These are phyloP conservation scores for Ophiostoma himal-ulmi DNA, from an alignment of 2,329 filamentous ascomycete species.

Conservation along the genomic window DNA sequence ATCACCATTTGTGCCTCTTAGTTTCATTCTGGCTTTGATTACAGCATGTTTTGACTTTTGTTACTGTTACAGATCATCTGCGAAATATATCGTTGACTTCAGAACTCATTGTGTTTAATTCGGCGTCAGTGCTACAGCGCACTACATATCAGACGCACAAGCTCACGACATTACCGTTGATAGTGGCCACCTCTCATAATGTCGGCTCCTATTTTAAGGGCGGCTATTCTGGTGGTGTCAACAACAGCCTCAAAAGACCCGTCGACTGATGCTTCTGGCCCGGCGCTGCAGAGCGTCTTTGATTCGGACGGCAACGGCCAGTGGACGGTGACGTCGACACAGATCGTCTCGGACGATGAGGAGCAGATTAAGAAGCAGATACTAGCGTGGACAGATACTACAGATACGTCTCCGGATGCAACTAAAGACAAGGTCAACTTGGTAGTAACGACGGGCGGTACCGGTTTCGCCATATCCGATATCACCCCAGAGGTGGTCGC, in stretches of 20 bases:
- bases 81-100: neutral
- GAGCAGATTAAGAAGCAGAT: slow-evolving; percentile 70
- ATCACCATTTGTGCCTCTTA: neutral
- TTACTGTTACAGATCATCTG: neutral
- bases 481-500: slow-evolving; percentile 85
- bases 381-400: slow-evolving; percentile 63
- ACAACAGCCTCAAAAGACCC: slow-evolving; percentile 80
- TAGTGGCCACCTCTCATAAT: slow-evolving; percentile 36
- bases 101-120: neutral
- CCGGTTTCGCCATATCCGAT: slow-evolving; percentile 82
- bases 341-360: slow-evolving; percentile 74
- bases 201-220: slow-evolving; percentile 52
- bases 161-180: neutral
- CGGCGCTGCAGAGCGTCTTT: slow-evolving; percentile 63
- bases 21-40: neutral
- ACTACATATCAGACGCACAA: neutral
- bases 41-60: neutral
- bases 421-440: slow-evolving; percentile 51
- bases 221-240: slow-evolving; percentile 79
- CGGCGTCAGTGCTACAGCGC: neutral
- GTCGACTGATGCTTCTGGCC: slow-evolving; percentile 67
- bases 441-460: slow-evolving; percentile 84
- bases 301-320: slow-evolving; percentile 57
- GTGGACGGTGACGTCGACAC: slow-evolving; percentile 64
- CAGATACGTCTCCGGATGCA: slow-evolving; percentile 45